These are phyloP conservation scores for Candida glaebosa DNA, from an alignment of 805 yeast species.

Conservation along the genomic window DNA sequence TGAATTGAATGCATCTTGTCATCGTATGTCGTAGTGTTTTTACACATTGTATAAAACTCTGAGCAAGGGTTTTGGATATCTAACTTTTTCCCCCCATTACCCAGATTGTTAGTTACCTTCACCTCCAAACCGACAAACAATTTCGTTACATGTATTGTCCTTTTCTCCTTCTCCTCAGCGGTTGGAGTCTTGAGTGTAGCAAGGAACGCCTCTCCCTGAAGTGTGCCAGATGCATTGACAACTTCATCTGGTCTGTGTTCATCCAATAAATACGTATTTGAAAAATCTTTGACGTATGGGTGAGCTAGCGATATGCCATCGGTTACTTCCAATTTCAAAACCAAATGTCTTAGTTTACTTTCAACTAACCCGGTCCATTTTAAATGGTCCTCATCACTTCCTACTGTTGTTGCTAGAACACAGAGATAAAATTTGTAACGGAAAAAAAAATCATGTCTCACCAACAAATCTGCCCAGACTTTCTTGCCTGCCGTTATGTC, in stretches of 20 bases:
- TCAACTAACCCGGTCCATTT: conserved; percentile 95
- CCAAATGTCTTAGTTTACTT: conserved; percentile 75
- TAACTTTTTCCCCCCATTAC: conserved; percentile 43
- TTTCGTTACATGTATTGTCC: conserved; percentile 60
- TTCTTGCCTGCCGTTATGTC: conserved; percentile 62
- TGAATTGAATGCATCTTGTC: conserved; percentile 57
- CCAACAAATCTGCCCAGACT: conserved; percentile 73
- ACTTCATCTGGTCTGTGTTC: conserved; percentile 32
- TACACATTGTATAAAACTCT: conserved; percentile 80
- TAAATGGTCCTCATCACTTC: conserved; percentile 74
- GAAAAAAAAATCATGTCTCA: conserved; percentile 77
- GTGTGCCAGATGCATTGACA: conserved; percentile 61
- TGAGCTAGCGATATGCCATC: conserved; percentile 81
- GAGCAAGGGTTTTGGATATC: conserved; percentile 89
- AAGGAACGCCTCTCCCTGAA: conserved; percentile 47
- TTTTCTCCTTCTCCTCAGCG: conserved; percentile 6
- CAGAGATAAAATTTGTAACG: conserved; percentile 84
- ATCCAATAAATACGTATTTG: conserved; percentile 45
- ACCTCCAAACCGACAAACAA: conserved; percentile 77
- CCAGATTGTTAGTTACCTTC: conserved; percentile 36
- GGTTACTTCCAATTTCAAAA: conserved; percentile 75
- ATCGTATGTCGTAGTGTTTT: conserved; percentile 66
- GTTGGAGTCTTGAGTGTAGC: conserved; percentile 9
- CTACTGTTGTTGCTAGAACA: conserved; percentile 71
- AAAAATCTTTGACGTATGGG: conserved; percentile 68